Evolutionary conservation across 371 early-diverging fungal species (phyloP), one percentile per base, ranked within the genome.

Genomic region (Actinomucor elegans): DNA sequence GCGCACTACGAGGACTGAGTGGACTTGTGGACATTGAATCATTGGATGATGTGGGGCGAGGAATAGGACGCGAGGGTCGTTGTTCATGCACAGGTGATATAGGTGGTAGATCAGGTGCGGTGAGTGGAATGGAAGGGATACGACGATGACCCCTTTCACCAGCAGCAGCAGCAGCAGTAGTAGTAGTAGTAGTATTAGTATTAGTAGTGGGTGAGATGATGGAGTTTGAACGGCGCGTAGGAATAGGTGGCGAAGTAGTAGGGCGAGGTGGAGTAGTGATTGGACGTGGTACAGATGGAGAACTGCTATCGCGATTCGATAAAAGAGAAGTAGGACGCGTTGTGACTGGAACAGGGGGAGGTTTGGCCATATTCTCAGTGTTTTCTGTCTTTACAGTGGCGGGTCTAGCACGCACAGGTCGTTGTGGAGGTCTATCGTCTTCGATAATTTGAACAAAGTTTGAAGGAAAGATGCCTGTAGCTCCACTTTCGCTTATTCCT

Each of bases 371-470:
- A 17, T n/a, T 18, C 18, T 26, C 14, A 28, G 47, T 21, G 5
- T 27, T 29, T 4, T 67, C 70, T 20, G 70, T 61, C 36, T 73
- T 67, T 7, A 77, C 67, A 2, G 77, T 77, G 0, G 77, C 67
- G 14, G 77, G 77, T 28, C 77, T 47, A 7, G 66, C 37, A 17
- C 77, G 73, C 14, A 46, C 27, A 14, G 71, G 68, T 51, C 69
- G 52, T 27, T 56, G 62, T 1, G 75, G 74, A 7, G 70, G 71
- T 5, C 57, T 54, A 5, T 52, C 56, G 21, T 81, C 69, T 41
- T 71, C 73, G 27, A 85, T 48, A 35, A 79, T 66, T 55, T 80
- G 69, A 9, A 83, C 80, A 71, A 79, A 85, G 44, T 80, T 79
- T 28, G 80, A 68, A 12, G 86, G 86, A 42, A 85, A 85, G 21